Base-by-base conservation (phyloP, 768 basidiomycete species). In the Crassisporium funariophilum region DNA sequence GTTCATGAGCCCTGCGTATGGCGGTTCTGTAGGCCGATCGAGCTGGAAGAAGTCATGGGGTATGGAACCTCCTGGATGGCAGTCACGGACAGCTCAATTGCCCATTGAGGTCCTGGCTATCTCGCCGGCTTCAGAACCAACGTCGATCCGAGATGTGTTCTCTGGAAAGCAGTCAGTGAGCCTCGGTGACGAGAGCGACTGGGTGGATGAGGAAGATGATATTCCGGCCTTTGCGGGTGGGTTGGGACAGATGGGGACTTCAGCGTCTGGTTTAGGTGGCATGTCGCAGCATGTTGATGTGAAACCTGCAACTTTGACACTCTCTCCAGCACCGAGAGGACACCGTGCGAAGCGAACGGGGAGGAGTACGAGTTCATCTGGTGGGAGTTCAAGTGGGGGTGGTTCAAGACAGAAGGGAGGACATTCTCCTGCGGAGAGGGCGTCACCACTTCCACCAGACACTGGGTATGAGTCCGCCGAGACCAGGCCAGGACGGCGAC, bases 31-130 rank as follows among this genome's bases (percentile, higher is more conserved):
- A 40, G 81, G 86, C 23, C 79, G 83, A 22, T 83, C 86, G 16
- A 86, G 86, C 61, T 93, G 91, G 91, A 91, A 89, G 74, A 91
- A 90, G 64, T 81, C 85, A 5, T 93, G 91, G 91, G 91, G 91
- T 1, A 68, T 84, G 21, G 88, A 92, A 57, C 91, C 90, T 5
- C 88, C 90, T 16, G 90, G 89, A 13, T 91, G 89, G 88, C 84
- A 88, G 54, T 76, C 72, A 25, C 78, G 86, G 3, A 75, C 79
- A 5, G 71, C 81, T 10, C 84, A 84, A 57, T 65, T 84, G 4
- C 87, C 91, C 0, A 73, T 91, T 21, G 90, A 92, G 62, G 87
- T 91, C 7, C 72, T 91, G 10, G 78, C 81, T n/a, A 78, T 91
- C 36, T 86, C 79, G 1, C 77, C 84, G 19, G 68, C 70, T 1